These are phyloP conservation scores for Suillus discolor DNA, from an alignment of 768 basidiomycete species.

Conservation along the genomic window DNA sequence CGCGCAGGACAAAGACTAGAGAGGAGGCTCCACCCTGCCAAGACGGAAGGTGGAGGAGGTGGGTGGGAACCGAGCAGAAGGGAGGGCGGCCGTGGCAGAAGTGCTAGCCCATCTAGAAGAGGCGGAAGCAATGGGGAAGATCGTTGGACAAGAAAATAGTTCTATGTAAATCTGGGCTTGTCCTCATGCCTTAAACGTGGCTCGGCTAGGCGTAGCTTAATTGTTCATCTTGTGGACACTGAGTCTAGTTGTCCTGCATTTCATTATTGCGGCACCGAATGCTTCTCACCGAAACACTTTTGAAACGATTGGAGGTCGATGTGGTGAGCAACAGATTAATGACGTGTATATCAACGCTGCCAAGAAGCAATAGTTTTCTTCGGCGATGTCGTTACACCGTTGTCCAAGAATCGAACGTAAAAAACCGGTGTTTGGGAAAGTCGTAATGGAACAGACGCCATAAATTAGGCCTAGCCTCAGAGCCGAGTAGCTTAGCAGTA, in stretches of 20 bases:
- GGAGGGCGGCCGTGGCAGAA: conserved; percentile 65
- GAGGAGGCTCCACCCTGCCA: conserved; percentile 70
- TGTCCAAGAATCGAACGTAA: not conserved
- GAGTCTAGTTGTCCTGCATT: not conserved
- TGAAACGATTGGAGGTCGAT: not conserved
- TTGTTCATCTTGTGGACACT: conserved; percentile 4
- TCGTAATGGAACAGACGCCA: not conserved
- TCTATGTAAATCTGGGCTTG: not conserved
- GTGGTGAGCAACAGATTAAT: not conserved
- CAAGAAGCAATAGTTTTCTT: not conserved
- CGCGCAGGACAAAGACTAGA: conserved; percentile 84
- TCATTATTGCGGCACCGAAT: not conserved
- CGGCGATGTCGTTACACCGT: too few species aligned
- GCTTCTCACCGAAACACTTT: not conserved
- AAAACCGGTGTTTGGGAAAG: not conserved
- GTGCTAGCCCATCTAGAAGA: conserved; percentile 69
- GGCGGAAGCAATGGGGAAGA: conserved; percentile 73
- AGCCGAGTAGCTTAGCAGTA: not conserved
- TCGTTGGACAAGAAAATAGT: conserved; percentile 68
- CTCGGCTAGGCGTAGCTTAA: conserved; percentile 3
- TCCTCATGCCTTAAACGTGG: not conserved
- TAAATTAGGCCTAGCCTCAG: not conserved
- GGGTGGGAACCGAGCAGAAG: conserved; percentile 85
- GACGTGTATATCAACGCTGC: not conserved
- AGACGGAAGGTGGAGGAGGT: conserved; percentile 64